Percentiles rank a stretch among this genome's conserved stretches.
Evolutionary conservation across 805 yeast genomes (phyloP).

Genomic region (Saccharomycodes ludwigii): DNA sequence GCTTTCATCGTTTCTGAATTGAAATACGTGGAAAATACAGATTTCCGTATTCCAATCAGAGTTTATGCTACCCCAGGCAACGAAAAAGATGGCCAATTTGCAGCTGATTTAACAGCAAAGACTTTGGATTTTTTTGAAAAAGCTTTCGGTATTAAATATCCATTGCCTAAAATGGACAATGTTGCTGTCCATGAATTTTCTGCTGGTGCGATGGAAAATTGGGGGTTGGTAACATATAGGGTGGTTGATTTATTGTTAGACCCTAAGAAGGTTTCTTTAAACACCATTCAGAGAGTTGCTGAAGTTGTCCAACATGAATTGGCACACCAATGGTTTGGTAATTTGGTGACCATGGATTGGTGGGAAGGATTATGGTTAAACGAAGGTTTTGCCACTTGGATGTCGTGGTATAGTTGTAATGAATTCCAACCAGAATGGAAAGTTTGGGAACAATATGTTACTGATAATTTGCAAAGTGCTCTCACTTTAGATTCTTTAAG

Average conservation of each 20-base stretch:
- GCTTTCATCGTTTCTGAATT: constrained; percentile 78
- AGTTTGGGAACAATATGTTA: constrained; percentile 75
- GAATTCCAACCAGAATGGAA: constrained; percentile 73
- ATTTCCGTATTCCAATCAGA: constrained; percentile 63
- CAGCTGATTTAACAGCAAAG: constrained; percentile 65
- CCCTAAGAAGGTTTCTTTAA: constrained; percentile 53
- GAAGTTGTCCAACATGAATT: constrained; percentile 82
- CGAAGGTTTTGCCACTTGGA: constrained; percentile 87
- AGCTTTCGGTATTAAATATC: constrained; percentile 63
- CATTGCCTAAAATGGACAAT: constrained; percentile 70
- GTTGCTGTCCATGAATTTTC: constrained; percentile 76
- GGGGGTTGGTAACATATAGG: constrained; percentile 71
- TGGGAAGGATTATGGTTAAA: constrained; percentile 87
- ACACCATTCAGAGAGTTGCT: constrained; percentile 61
- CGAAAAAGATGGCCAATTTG: constrained; percentile 55
- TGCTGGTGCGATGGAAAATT: constrained; percentile 87
- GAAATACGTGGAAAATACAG: constrained; percentile 53
- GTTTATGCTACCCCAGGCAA: constrained; percentile 74
- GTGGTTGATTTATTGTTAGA: constrained; percentile 64
- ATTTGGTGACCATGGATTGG: constrained; percentile 84
- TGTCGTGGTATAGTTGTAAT: constrained; percentile 78
- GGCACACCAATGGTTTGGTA: constrained; percentile 91
- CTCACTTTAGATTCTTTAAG: constrained; percentile 66
- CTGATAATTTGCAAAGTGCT: constrained; percentile 66
- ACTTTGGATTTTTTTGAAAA: constrained; percentile 63